These are phyloP conservation scores for Fusarium phyllophilum DNA, from an alignment of 2,329 filamentous ascomycete species.

Conservation along the genomic window DNA sequence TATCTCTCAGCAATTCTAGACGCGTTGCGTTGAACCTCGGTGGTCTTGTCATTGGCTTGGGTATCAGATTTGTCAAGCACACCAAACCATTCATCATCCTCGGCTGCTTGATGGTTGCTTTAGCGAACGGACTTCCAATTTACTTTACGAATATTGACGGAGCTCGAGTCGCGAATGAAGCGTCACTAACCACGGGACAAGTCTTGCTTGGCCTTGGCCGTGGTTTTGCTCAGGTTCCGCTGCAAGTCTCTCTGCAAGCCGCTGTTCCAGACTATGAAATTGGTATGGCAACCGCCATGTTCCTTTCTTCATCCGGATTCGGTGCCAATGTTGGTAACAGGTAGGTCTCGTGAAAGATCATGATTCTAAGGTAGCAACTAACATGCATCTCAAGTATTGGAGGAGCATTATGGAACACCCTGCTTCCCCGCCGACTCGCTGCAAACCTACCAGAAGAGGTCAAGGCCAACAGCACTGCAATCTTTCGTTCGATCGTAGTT, in stretches of 20 bases:
- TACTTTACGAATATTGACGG: constrained; percentile 20
- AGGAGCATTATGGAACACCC: constrained; percentile 48
- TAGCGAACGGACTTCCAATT: background rate
- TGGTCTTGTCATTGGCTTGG: constrained; percentile 45
- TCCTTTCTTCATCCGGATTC: constrained; percentile 46
- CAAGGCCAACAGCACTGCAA: constrained; percentile 22
- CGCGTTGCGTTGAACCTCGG: constrained; percentile 36
- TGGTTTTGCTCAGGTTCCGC: constrained; percentile 45
- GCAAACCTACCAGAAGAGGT: constrained; percentile 30
- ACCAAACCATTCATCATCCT: background rate
- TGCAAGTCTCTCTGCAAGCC: constrained; percentile 47
- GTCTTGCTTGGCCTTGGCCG: constrained; percentile 44
- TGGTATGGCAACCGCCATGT: constrained; percentile 48
- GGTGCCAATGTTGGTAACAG: constrained; percentile 45
- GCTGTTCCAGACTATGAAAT: constrained; percentile 47
- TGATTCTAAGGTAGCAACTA: background rate
- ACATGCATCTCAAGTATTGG: constrained; percentile 38
- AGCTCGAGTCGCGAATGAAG: background rate
- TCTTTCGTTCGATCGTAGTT: constrained; percentile 42
- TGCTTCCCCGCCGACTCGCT: constrained; percentile 35
- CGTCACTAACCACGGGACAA: constrained; percentile 44
- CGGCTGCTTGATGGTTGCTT: background rate
- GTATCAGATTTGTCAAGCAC: constrained; percentile 37
- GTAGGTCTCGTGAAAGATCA: background rate
- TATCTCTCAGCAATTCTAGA: constrained; percentile 41